Evolutionary conservation across 805 yeast genomes (phyloP).

Genomic region (Candida manassasensis): DNA sequence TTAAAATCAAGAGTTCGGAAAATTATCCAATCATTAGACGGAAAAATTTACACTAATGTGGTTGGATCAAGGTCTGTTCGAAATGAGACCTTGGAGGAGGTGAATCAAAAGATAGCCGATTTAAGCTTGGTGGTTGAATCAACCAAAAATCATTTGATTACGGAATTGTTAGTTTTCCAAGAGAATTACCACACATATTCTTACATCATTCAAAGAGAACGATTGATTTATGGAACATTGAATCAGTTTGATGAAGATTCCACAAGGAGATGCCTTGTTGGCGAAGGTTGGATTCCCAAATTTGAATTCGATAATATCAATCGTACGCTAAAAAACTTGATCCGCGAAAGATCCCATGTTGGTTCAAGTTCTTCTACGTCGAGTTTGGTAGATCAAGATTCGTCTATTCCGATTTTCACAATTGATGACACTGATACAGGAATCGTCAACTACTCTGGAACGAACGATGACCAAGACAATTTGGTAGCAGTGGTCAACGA

Average conservation of each 20-base stretch:
- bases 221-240: constrained; percentile 52
- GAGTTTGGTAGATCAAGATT: constrained; percentile 1
- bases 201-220: constrained; percentile 46
- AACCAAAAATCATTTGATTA: constrained; percentile 32
- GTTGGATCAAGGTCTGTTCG: constrained; percentile 26
- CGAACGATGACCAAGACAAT: constrained; percentile 16
- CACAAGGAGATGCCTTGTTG: constrained; percentile 60
- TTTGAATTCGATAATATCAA: constrained; percentile 40
- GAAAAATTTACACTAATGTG: constrained; percentile 32
- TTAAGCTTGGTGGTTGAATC: constrained; percentile 27
- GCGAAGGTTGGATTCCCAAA: constrained; percentile 72
- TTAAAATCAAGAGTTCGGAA: constrained; percentile 29
- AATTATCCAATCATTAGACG: constrained; percentile 37
- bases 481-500: constrained; percentile 42
- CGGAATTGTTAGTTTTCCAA: constrained; percentile 34
- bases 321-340: constrained; percentile 37
- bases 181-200: constrained; percentile 29
- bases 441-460: constrained; percentile 11
- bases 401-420: constrained; percentile 17
- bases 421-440: constrained; percentile 19
- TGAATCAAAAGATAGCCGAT: constrained; percentile 30
- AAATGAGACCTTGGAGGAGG: constrained; percentile 21
- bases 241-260: constrained; percentile 67
- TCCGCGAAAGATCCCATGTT: constrained; percentile 31
- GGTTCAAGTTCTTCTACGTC: constrained; percentile 5